Conservation (phyloP, 331 rosid genomes). For the Ulmus americana region DNA sequence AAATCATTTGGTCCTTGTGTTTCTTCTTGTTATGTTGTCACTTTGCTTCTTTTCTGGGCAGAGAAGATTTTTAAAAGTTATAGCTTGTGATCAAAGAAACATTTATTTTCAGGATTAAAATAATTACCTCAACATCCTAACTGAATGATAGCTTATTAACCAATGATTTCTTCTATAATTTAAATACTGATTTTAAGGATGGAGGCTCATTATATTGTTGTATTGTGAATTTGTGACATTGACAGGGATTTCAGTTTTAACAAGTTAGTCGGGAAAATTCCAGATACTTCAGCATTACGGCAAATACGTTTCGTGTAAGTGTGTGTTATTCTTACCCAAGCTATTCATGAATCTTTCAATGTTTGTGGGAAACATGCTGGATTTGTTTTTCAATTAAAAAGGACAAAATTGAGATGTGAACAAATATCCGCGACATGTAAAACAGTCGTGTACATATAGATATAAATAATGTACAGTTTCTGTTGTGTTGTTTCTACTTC, state of each 20-base stretch:
- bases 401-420: background rate
- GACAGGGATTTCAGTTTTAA: conserved; percentile 84
- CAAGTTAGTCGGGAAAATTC: conserved; percentile 67
- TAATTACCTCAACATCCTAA: background rate
- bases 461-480: background rate
- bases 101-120: background rate
- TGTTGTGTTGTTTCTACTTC: background rate
- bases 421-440: background rate
- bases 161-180: background rate
- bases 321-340: conserved; percentile 1
- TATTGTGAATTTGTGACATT: conserved; percentile 18
- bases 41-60: background rate
- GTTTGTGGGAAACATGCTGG: background rate
- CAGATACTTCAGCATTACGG: conserved; percentile 26
- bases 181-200: background rate
- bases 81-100: background rate
- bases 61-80: background rate
- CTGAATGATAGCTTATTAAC: background rate
- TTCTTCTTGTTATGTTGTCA: background rate
- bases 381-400: background rate
- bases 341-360: background rate
- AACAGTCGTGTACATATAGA: background rate
- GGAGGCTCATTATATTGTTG: conserved; percentile 12
- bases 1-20: too few relatives aligned
- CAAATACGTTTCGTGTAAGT: conserved; percentile 59